Conservation (phyloP, 192 early-diverging fungal genomes). For the Entomortierella beljakovae region DNA sequence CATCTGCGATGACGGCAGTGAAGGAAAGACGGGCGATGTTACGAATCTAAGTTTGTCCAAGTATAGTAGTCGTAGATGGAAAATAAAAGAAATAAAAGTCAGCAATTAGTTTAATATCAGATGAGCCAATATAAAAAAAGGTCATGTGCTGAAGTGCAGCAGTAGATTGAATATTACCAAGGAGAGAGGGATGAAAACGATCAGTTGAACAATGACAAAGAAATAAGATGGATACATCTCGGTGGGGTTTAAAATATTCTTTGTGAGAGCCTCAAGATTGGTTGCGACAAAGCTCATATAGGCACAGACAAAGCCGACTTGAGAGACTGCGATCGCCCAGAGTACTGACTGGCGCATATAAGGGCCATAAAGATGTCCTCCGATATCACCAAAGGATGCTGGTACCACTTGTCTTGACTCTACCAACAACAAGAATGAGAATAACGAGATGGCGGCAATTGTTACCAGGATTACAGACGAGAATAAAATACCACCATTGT, state of each 20-base stretch:
- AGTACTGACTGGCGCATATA: constrained; percentile 75
- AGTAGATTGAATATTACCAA: constrained; percentile 38
- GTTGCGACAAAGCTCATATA: constrained; percentile 75
- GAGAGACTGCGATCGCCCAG: constrained; percentile 77
- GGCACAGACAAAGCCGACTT: constrained; percentile 75
- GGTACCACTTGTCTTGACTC: constrained; percentile 73
- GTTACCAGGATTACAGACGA: constrained; percentile 71
- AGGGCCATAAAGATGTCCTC: constrained; percentile 72
- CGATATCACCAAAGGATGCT: constrained; percentile 79
- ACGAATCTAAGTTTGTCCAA: constrained; percentile 64
- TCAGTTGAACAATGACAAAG: constrained; percentile 61
- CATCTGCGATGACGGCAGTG: constrained; percentile 89
- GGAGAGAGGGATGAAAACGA: constrained; percentile 62
- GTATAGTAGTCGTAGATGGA: neutral
- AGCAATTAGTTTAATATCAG: neutral
- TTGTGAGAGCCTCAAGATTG: constrained; percentile 59
- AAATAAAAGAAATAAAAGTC: neutral
- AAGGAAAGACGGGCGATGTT: constrained; percentile 90
- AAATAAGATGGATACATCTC: constrained; percentile 43
- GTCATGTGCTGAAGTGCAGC: neutral
- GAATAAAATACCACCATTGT: constrained; percentile 81
- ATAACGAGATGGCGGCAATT: constrained; percentile 76
- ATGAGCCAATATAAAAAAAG: neutral
- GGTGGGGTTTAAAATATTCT: constrained; percentile 23
- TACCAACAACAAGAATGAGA: constrained; percentile 79